Evolutionary conservation across 2,329 filamentous ascomycete genomes (phyloP), one percentile per base, ranked within the genome.

Genomic region (Cladosporium phlei): DNA sequence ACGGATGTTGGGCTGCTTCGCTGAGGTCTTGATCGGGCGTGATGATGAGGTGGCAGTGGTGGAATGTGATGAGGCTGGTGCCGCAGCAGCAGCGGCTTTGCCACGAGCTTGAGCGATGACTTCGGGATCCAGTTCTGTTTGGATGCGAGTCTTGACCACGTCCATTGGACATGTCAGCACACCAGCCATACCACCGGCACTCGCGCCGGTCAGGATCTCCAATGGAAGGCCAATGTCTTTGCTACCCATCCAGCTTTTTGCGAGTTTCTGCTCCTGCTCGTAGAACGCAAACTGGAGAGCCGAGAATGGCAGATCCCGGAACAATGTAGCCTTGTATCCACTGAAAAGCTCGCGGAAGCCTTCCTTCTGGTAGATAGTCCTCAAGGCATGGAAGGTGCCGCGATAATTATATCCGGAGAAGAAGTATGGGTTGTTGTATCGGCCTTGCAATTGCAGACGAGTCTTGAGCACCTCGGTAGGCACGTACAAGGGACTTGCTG

Each of bases 401-500:
- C 83, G 85, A 66, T 98, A 98, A 66, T 98, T 98, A 71, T 98
- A 98, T 48, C 93, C 93, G 0, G 88, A 95, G 38, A 82, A 75
- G 72, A 97, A 97, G 68, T 83, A 86, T 1, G 93, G 90, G 62
- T 98, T 98, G 68, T 97, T 95, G 70, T 89, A 86, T 50, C 88
- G 86, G 40, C 93, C 94, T 66, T 98, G 93, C 5, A 98, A 78
- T 64, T 98, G 93, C 38, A 97, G 74, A 19, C 93, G 83, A n/a
- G 93, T 98, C 68, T 98, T 98, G 56, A 98, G 77, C 4, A 98
- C 93, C 68, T 98, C 94, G 10, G 91, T 95, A 3, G 93, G 94
- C 4, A 98, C 94, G 63, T 98, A 98, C 50, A 96, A 79, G 50
- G 95, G 77, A 0, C 89, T 95, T 1, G 93, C 91, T 34, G 88